phyloP scores from a whole-genome alignment of 2,329 filamentous ascomycete genomes.

The Monosporascus ibericus region DNA sequence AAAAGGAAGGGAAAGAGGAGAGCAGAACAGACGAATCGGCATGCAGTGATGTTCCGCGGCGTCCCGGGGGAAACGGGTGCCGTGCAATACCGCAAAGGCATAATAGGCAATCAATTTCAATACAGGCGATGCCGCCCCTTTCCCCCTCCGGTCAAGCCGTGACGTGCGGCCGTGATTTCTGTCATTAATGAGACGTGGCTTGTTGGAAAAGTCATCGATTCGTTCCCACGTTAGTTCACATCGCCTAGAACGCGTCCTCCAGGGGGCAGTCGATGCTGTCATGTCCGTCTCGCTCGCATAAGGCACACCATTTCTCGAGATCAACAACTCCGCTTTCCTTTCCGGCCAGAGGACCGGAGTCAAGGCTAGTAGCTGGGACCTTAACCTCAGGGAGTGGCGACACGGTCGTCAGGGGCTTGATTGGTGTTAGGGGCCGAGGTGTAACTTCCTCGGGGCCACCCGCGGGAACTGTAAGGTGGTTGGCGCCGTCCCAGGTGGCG shows the following conservation, averaged over 20 bases:
- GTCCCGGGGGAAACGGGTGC: neutral
- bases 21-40: neutral
- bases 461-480: conserved; percentile 31
- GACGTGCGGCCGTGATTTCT: neutral
- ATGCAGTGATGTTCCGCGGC: neutral
- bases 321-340: conserved; percentile 76
- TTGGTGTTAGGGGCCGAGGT: conserved; percentile 50
- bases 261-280: conserved; percentile 93
- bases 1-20: neutral
- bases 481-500: conserved; percentile 31
- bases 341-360: conserved; percentile 64
- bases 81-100: neutral
- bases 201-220: neutral
- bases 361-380: conserved; percentile 56
- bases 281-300: conserved; percentile 94
- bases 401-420: conserved; percentile 38
- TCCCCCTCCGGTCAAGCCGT: neutral
- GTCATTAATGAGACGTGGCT: neutral
- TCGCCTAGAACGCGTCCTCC: conserved; percentile 65
- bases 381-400: conserved; percentile 34
- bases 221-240: neutral
- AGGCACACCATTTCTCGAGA: conserved; percentile 87
- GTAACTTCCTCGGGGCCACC: conserved; percentile 36
- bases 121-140: neutral
- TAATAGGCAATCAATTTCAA: neutral